Percentiles rank a stretch among this genome's conserved stretches.
Conservation (phyloP, 192 early-diverging fungal species). For the Coemansia sp. region DNA sequence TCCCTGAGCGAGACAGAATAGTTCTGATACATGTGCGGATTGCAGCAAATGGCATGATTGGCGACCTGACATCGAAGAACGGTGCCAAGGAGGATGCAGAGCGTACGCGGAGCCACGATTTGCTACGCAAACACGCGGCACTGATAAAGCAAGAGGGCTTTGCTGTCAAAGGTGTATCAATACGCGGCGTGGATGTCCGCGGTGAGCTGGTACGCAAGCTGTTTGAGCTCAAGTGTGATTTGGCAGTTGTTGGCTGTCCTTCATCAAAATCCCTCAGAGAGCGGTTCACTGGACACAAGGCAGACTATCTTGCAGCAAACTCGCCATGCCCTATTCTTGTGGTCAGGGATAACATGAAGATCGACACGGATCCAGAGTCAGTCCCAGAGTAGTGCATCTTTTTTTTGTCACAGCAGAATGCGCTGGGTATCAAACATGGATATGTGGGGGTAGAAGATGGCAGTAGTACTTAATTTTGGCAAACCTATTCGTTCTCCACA, state of each 20-base stretch:
- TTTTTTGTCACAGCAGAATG: not conserved
- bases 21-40: constrained; percentile 40
- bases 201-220: constrained; percentile 53
- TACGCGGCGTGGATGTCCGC: constrained; percentile 45
- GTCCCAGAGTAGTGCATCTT: not conserved
- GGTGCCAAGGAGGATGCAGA: constrained; percentile 30
- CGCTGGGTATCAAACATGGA: not conserved
- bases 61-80: constrained; percentile 37
- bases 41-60: constrained; percentile 41
- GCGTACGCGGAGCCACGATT: constrained; percentile 32
- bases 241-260: constrained; percentile 30
- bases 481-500: constrained; percentile 2
- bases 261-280: constrained; percentile 32
- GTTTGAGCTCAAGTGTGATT: constrained; percentile 46
- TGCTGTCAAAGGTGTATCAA: constrained; percentile 46
- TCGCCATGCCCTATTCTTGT: constrained; percentile 47
- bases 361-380: not conserved
- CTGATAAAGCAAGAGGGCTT: constrained; percentile 40
- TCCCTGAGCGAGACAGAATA: constrained; percentile 33
- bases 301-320: constrained; percentile 26
- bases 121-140: constrained; percentile 32
- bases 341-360: constrained; percentile 9
- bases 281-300: constrained; percentile 34
- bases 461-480: constrained; percentile 14
- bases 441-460: not conserved